Conservation (phyloP, 202 grass and related monocot genomes). For the Panicum virgatum region DNA sequence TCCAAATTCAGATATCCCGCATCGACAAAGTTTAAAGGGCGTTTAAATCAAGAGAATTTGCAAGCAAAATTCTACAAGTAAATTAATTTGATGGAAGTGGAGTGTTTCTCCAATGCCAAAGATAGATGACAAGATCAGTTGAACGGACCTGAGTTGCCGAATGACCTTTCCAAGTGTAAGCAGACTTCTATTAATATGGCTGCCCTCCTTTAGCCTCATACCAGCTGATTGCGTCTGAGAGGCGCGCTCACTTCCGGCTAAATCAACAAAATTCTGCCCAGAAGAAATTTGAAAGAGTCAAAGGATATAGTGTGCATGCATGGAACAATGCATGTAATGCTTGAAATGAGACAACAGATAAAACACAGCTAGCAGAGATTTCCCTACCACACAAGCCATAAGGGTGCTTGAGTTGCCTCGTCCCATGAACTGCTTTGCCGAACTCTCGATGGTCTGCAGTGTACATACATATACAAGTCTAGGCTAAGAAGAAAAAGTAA, state of each 20-base stretch:
- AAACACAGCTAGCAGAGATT: background rate
- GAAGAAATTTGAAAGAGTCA: constrained; percentile 14
- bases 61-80: no score
- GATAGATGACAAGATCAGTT: background rate
- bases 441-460: constrained; percentile 75
- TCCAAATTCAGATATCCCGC: background rate
- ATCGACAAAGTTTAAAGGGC: background rate
- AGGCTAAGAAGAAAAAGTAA: constrained; percentile 21
- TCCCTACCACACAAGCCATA: constrained; percentile 79
- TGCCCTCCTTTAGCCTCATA: constrained; percentile 86
- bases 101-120: background rate
- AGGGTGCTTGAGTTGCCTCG: constrained; percentile 69
- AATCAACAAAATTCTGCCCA: constrained; percentile 87
- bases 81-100: background rate
- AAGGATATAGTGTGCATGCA: no score
- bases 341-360: background rate
- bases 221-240: constrained; percentile 72
- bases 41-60: background rate
- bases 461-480: background rate
- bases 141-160: constrained; percentile 79
- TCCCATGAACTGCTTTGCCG: constrained; percentile 53
- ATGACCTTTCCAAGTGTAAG: constrained; percentile 94
- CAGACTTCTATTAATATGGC: constrained; percentile 90
- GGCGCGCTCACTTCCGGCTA: constrained; percentile 93
- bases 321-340: background rate